Evolutionary conservation across 2,329 filamentous ascomycete genomes (phyloP).

Genomic region (Xylariaceae sp.): DNA sequence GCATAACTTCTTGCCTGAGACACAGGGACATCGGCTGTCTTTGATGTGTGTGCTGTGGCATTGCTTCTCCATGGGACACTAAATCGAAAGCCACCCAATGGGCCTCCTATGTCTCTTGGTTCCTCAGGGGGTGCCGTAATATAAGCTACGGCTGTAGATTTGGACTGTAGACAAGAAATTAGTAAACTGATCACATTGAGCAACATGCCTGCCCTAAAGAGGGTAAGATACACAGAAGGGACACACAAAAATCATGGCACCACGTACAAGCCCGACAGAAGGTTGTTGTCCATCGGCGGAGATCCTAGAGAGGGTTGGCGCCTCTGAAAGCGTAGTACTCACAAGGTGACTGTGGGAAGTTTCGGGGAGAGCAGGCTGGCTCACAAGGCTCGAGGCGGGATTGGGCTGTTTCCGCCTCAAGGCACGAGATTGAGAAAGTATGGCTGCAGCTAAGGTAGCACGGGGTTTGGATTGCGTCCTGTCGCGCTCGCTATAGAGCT

Average conservation of each 20-base stretch:
- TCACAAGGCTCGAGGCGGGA: slow-evolving; percentile 40
- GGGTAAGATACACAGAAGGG: background rate
- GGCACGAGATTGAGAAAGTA: slow-evolving; percentile 41
- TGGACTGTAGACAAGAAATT: slow-evolving; percentile 14
- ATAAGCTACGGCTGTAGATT: slow-evolving; percentile 26
- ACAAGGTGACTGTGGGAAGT: slow-evolving; percentile 42
- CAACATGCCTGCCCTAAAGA: background rate
- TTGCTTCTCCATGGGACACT: slow-evolving; percentile 45
- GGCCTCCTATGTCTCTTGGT: slow-evolving; percentile 12
- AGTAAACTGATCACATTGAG: background rate
- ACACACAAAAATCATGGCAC: background rate
- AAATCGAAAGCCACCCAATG: slow-evolving; percentile 39
- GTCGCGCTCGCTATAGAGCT: slow-evolving; percentile 19
- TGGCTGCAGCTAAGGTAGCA: slow-evolving; percentile 39
- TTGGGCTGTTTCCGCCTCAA: slow-evolving; percentile 25
- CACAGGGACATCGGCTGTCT: too few relatives aligned
- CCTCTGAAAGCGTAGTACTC: slow-evolving; percentile 7
- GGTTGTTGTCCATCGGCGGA: slow-evolving; percentile 7
- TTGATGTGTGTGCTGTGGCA: slow-evolving; percentile 20
- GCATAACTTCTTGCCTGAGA: slow-evolving; percentile 48
- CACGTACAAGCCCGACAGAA: slow-evolving; percentile 8
- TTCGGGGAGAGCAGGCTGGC: slow-evolving; percentile 54
- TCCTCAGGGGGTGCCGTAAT: slow-evolving; percentile 26
- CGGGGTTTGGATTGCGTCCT: slow-evolving; percentile 5
- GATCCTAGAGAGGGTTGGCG: background rate